Percentiles rank a stretch among this genome's conserved stretches.
These are phyloP conservation scores for Botrytis squamosa DNA, from an alignment of 2,329 filamentous ascomycete genomes.

Conservation along the genomic window DNA sequence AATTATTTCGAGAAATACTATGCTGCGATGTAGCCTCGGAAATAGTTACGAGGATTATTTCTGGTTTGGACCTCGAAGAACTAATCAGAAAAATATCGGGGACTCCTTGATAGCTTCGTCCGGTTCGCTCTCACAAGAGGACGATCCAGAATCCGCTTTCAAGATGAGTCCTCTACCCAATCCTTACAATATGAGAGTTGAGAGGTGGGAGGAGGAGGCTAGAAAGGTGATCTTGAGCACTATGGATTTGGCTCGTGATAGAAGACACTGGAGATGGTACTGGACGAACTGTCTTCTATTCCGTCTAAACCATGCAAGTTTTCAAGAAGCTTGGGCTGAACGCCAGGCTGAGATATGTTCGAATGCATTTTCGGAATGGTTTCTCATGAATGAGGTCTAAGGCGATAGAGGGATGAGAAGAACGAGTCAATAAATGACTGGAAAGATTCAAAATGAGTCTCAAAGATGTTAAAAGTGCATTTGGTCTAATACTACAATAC, in stretches of 20 bases:
- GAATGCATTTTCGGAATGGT: not conserved
- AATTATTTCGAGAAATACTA: not conserved
- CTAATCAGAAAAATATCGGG: not conserved
- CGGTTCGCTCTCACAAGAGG: not conserved
- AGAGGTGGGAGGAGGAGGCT: not conserved
- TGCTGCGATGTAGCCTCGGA: not conserved
- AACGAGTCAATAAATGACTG: not conserved
- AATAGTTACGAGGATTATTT: not conserved
- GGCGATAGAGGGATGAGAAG: fast-evolving
- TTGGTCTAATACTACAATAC: not conserved
- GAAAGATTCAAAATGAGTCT: not conserved
- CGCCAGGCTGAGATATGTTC: not conserved
- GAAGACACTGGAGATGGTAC: not conserved
- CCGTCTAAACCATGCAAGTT: not conserved
- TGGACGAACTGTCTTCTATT: not conserved
- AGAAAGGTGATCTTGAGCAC: not conserved
- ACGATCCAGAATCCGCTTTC: not conserved
- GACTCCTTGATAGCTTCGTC: not conserved
- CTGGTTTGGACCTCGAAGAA: not conserved
- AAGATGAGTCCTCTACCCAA: not conserved
- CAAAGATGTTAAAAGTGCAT: fast-evolving
- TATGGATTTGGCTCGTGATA: not conserved
- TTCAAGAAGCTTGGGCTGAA: not conserved
- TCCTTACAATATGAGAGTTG: not conserved
- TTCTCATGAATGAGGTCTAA: not conserved